phyloP scores from a whole-genome alignment of 169 alveolate species.

The Haemoproteus tartakovskyi region DNA sequence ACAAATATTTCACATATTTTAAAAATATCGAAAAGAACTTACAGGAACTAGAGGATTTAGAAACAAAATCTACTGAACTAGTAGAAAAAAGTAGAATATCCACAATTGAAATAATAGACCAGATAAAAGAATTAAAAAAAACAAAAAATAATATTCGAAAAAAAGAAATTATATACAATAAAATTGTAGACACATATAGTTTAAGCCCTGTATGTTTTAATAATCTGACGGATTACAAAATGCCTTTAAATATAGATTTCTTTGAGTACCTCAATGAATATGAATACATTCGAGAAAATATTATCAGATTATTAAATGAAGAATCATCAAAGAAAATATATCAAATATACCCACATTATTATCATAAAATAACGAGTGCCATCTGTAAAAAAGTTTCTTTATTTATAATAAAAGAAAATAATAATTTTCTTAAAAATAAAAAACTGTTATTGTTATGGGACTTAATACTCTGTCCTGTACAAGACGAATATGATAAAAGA shows the following conservation, averaged over 20 bases:
- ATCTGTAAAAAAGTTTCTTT: constrained; percentile 43
- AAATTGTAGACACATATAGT: constrained; percentile 36
- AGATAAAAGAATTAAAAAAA: constrained; percentile 21
- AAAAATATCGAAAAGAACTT: constrained; percentile 17
- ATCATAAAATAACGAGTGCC: constrained; percentile 23
- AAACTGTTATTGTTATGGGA: too few species aligned
- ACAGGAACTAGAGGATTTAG: constrained; percentile 28
- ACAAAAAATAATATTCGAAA: constrained; percentile 19
- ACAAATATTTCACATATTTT: constrained; percentile 8
- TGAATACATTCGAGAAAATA: constrained; percentile 49
- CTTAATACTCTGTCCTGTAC: constrained; percentile 14
- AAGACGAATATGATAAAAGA: constrained; percentile 33
- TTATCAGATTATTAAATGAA: constrained; percentile 43
- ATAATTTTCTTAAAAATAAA: background rate
- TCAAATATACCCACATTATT: constrained; percentile 32
- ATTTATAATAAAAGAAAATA: constrained; percentile 30
- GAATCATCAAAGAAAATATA: constrained; percentile 26
- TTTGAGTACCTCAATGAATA: constrained; percentile 49
- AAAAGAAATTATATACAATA: constrained; percentile 45
- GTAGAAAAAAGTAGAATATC: constrained; percentile 13
- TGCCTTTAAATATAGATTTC: constrained; percentile 55
- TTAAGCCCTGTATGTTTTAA: constrained; percentile 46
- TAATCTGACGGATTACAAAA: constrained; percentile 34
- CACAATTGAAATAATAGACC: constrained; percentile 34
- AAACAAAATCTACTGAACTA: constrained; percentile 8